These are phyloP conservation scores for Metschnikowia noctiluminum DNA, from an alignment of 805 yeast genomes.

Conservation along the genomic window DNA sequence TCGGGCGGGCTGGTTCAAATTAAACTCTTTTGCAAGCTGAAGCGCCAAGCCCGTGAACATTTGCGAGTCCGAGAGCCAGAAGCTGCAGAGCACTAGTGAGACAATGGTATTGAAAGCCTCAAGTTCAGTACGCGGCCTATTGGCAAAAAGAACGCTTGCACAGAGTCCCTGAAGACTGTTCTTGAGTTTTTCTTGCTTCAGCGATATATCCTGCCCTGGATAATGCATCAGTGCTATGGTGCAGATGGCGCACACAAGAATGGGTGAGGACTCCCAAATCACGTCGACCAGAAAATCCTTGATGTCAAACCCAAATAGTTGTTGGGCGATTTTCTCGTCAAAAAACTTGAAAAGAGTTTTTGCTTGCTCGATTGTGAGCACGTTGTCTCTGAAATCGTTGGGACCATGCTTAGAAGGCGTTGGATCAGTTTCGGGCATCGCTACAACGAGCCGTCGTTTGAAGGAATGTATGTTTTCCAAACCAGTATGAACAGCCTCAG, in stretches of 20 bases:
- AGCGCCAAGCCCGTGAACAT: constrained; percentile 65
- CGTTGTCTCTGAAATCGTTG: constrained; percentile 32
- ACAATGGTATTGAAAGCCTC: constrained; percentile 60
- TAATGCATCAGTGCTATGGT: constrained; percentile 63
- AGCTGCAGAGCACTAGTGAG: constrained; percentile 61
- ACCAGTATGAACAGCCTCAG: background rate
- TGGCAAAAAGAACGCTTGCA: constrained; percentile 30
- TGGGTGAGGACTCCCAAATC: constrained; percentile 55
- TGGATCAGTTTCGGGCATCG: background rate
- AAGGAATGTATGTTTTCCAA: background rate
- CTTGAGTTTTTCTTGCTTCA: constrained; percentile 27
- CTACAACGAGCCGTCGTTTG: background rate
- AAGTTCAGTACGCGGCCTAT: constrained; percentile 39
- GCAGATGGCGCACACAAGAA: constrained; percentile 57
- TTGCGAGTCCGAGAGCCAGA: constrained; percentile 65
- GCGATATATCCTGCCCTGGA: constrained; percentile 33
- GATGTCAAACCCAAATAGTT: constrained; percentile 62
- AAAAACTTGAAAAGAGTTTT: constrained; percentile 50
- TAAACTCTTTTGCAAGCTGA: constrained; percentile 57
- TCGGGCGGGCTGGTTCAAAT: constrained; percentile 17
- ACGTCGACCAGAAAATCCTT: constrained; percentile 45
- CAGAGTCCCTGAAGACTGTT: constrained; percentile 33
- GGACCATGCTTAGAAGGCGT: constrained; percentile 2
- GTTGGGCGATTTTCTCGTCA: constrained; percentile 55
- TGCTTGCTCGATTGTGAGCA: constrained; percentile 40